Base-by-base conservation (phyloP, 179 eudicot species). In the Amaranthus tricolor region DNA sequence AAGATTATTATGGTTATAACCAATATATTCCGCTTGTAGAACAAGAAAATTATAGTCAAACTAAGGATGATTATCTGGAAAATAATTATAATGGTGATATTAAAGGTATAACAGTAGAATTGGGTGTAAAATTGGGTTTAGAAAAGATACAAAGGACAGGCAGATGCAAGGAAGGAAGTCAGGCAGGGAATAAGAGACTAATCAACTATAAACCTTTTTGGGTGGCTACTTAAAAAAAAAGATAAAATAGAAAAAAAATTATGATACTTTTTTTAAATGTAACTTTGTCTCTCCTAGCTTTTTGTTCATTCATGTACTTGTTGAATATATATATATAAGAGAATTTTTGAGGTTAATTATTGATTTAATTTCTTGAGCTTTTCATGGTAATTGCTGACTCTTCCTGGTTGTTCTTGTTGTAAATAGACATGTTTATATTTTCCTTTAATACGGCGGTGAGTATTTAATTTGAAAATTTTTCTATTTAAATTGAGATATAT, bases 141-240 rank as follows among this genome's bases (percentile, higher is more conserved):
- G 21, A 21, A 40, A 69, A 53, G 16, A 24, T 69, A 19, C 72
- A 69, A 20, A 69, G 49, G 54, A 5, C 19, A 53, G 54, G 49
- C 24, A 69, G 72, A 53, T 69, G 72, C 60, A 53, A 69, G 17
- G 72, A 69, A 69, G 16, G 72, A 51, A 19, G 72, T 40, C 72
- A 69, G 57, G 40, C 40, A 31, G 24, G 55, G 55, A 66, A 66
- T 66, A 66, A 66, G 71, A 53, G 60, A 53, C 54, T 69, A 69
- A 69, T 69, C 7, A 69, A 69, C 40, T 69, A 20, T 59, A 60
- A 69, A 31, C 60, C 72, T 69, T 69, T 69, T 69, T 69, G 72
- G 72, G 72, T 69, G 61, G 72, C 60, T 69, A 69, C 49, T 53
- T 69, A 31, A 52, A 52, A 58, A 31, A 31, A 20, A 67, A 50